Percentiles rank a stretch among this genome's conserved stretches.
Evolutionary conservation across 768 basidiomycete genomes (phyloP).

Genomic region (Tricholoma flavovirens): DNA sequence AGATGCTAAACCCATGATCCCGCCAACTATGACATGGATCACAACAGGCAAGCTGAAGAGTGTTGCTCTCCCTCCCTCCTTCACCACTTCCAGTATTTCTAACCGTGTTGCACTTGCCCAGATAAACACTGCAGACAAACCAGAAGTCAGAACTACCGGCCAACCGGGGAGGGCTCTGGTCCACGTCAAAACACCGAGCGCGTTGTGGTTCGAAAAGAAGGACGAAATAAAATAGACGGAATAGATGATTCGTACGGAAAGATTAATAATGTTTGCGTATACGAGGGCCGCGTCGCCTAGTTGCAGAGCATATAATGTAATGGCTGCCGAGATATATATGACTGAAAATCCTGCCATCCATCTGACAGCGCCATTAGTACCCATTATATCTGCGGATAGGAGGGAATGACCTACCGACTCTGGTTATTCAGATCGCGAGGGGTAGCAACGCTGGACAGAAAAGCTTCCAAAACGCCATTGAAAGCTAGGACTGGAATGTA

Average conservation of each 20-base stretch:
- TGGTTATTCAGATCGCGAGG: conserved; percentile 63
- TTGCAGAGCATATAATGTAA: conserved; percentile 38
- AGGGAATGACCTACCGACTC: conserved; percentile 41
- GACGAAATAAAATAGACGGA: conserved; percentile 41
- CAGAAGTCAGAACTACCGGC: conserved; percentile 15
- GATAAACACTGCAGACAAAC: conserved; percentile 24
- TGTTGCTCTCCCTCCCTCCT: conserved; percentile 18
- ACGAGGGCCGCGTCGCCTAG: conserved; percentile 68
- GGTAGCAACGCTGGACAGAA: conserved; percentile 74
- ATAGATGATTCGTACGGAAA: conserved; percentile 58
- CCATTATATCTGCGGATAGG: neutral
- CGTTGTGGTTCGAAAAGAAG: conserved; percentile 36
- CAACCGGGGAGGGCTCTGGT: conserved; percentile 20
- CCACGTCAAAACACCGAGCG: conserved; percentile 18
- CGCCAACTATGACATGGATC: conserved; percentile 30
- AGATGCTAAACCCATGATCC: conserved; percentile 11
- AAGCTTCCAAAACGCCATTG: conserved; percentile 91
- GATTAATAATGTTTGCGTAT: conserved; percentile 69
- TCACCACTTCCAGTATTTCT: conserved; percentile 15
- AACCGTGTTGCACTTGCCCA: conserved; percentile 19
- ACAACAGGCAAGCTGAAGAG: conserved; percentile 22
- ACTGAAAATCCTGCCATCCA: conserved; percentile 80
- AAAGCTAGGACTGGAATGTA: conserved; percentile 87
- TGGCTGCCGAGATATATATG: conserved; percentile 54
- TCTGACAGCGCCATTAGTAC: conserved; percentile 19